Base-by-base conservation (phyloP, 306 rosid genomes). In the Glycine tomentella region DNA sequence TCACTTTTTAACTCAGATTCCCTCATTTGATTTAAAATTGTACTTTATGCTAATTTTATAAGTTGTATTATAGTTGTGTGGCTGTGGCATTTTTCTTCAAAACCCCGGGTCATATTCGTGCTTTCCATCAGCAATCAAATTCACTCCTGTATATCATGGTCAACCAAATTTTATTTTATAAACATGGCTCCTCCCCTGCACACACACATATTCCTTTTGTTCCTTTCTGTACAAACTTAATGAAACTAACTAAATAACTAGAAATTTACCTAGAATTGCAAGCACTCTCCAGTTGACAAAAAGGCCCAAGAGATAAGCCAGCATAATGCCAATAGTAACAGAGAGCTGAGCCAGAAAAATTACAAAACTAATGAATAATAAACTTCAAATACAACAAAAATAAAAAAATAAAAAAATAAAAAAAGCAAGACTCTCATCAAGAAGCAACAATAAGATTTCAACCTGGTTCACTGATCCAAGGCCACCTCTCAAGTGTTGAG, bases 391-490 rank as follows among this genome's bases (percentile, higher is more conserved):
- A 12, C 13, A 69, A 63, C 15, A 25, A 20, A 13, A 83, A 12
- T 25, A 6, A 15, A 62, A 50, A 20, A 65, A 74, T n/a, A n/a
- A n/a, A 25, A 20, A 13, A 83, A 12, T 25, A 6, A 15, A 62
- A 50, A 20, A 65, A 74, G 3, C 2, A 40, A 85, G 31, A 50
- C 52, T 42, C 5, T 11, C 20, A 42, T 42, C 14, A 66, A 65
- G 55, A 80, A 40, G 66, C 64, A 81, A 73, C 44, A 72, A 72
- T n/a, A 77, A 44, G 38, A 46, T 65, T 25, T 80, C 68, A 83
- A 93, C 98, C 98, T 93, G 98, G 82, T 93, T 91, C 36, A 91
- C 92, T 56, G 98, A 89, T 56, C 98, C 98, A 82, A 93, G 92
- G 83, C 86, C 11, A 75, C 98, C 98, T 86, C 98, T 88, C 90